Conservation (phyloP, 192 early-diverging fungal genomes). For the Coemansia sp. region DNA sequence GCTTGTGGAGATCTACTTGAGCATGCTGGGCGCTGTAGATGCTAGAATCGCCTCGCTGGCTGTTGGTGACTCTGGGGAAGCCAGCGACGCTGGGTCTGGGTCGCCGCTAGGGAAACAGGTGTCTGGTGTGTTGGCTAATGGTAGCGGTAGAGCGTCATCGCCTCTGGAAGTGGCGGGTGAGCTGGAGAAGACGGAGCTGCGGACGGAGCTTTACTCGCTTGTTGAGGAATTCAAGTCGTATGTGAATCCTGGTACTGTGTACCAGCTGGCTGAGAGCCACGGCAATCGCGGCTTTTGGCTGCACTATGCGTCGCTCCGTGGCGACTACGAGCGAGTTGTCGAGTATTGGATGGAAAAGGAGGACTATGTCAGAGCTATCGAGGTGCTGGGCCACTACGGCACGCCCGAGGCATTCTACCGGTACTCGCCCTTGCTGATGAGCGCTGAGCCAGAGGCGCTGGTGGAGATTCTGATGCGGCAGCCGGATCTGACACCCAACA, state of each 20-base stretch:
- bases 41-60: constrained; percentile 46
- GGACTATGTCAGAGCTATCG: constrained; percentile 73
- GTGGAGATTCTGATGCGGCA: constrained; percentile 87
- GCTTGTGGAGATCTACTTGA: constrained; percentile 86
- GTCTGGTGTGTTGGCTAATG: neutral
- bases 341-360: constrained; percentile 79
- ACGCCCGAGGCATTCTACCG: constrained; percentile 84
- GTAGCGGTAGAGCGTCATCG: neutral
- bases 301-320: constrained; percentile 76
- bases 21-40: constrained; percentile 69
- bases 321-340: constrained; percentile 86
- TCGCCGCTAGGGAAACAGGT: neutral
- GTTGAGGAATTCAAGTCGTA: constrained; percentile 65
- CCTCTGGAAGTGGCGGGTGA: constrained; percentile 7
- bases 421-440: constrained; percentile 83
- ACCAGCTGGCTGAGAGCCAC: constrained; percentile 82
- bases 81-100: neutral
- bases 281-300: constrained; percentile 79
- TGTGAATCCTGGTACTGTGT: constrained; percentile 69
- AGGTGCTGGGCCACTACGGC: constrained; percentile 75
- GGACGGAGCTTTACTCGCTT: constrained; percentile 72
- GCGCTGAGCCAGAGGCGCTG: constrained; percentile 76
- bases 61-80: neutral
- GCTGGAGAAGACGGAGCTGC: constrained; percentile 60
- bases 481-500: constrained; percentile 74